Evolutionary conservation across 2,329 filamentous ascomycete species (phyloP).

Genomic region (Teratosphaeria destructans): DNA sequence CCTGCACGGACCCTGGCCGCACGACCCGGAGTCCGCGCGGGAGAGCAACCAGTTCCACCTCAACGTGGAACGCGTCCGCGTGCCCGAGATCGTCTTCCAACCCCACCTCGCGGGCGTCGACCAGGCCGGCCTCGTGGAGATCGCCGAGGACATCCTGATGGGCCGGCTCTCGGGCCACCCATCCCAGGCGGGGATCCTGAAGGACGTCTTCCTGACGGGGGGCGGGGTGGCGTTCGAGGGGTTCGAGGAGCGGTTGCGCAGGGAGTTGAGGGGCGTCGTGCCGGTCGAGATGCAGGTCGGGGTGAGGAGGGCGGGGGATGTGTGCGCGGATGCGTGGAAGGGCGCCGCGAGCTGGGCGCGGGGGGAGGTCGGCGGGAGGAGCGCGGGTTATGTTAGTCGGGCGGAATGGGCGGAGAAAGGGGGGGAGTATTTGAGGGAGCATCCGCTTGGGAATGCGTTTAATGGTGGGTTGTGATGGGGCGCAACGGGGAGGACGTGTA

Average conservation of each 20-base stretch:
- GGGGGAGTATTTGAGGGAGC: conserved; percentile 3
- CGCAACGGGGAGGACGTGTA: not conserved
- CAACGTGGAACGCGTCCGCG: conserved; percentile 99
- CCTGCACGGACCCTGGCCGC: conserved; percentile 75
- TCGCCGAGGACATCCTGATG: conserved; percentile 77
- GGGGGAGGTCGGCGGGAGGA: conserved; percentile 41
- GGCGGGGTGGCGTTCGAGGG: conserved; percentile 78
- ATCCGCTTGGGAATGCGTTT: conserved; percentile 3
- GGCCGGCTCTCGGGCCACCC: conserved; percentile 55
- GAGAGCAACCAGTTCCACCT: conserved; percentile 84
- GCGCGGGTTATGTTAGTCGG: conserved; percentile 55
- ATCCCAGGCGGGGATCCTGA: conserved; percentile 59
- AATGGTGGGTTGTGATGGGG: not conserved
- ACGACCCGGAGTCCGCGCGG: conserved; percentile 66
- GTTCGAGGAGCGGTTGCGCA: conserved; percentile 71
- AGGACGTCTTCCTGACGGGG: conserved; percentile 89
- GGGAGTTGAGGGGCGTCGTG: conserved; percentile 62
- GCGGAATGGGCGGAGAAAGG: conserved; percentile 21
- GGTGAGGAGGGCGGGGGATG: conserved; percentile 64
- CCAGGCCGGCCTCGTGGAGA: conserved; percentile 87
- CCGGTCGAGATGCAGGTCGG: conserved; percentile 57
- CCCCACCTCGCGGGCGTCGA: conserved; percentile 95
- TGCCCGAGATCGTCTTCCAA: conserved; percentile 98
- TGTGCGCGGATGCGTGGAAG: conserved; percentile 81
- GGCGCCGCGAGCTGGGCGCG: conserved; percentile 81